Base-by-base conservation (phyloP, 140 eudicot species). In the Bidens hawaiensis region DNA sequence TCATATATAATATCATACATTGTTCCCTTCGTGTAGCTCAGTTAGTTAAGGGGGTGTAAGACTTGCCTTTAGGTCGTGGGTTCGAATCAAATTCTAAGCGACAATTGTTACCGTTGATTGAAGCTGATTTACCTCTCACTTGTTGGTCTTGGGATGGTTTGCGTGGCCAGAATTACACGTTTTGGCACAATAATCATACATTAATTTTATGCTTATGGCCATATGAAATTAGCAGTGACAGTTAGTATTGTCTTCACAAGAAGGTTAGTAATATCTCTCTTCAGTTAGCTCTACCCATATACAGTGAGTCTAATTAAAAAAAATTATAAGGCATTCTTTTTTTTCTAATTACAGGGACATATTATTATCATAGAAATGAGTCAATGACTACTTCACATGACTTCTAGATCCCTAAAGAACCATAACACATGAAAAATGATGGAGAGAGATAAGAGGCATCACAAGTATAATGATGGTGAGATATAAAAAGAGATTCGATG, bases 341-440 rank as follows among this genome's bases (percentile, higher is more conserved):
- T 69, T 53, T 26, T 62, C 1, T 75, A 34, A 76, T 70, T 69
- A 71, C 42, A 69, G 19, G 62, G 73, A 57, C 56, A 58, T 59
- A 65, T 73, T 75, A 36, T 41, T 34, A 60, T 74, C 41, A 60
- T 25, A 60, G 41, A 69, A 63, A 62, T n/a, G n/a, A n/a, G n/a
- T n/a, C n/a, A n/a, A 45, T 69, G 71, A 69, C 76, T 63, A 2
- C 33, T 62, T 75, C 80, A 75, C 80, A 75, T 75, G 80, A 68
- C 61, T 60, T 41, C 60, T 31, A 52, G n/a, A n/a, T 60, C 58
- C 65, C 13, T 1, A 62, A 61, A 69, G 61, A 36, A 26, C 17
- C 54, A 38, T 49, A 6, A 13, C 5, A 63, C 31, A 64, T 36
- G 38, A 34, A 34, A 5, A 49, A 56, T 34, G 8, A 2, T 34